phyloP scores from a whole-genome alignment of 2,329 filamentous ascomycete species.

The Phialophora verrucosa region DNA sequence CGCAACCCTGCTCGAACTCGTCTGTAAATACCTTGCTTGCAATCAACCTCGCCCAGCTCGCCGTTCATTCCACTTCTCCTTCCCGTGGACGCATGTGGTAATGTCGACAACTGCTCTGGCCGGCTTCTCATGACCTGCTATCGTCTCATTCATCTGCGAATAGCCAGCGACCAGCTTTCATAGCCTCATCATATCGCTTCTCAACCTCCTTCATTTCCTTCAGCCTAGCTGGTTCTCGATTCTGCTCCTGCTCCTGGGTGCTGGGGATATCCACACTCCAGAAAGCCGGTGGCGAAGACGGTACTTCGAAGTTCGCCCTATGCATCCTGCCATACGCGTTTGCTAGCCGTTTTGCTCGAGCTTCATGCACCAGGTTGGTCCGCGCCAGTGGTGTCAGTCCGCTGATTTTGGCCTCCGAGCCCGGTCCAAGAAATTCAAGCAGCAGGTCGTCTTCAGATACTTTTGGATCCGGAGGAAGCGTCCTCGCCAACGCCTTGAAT shows the following conservation, averaged over 20 bases:
- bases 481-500: conserved; percentile 69
- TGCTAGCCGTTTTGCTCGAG: conserved; percentile 73
- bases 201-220: conserved; percentile 69
- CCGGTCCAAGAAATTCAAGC: conserved; percentile 38
- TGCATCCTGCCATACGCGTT: conserved; percentile 75
- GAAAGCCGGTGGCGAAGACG: conserved; percentile 79
- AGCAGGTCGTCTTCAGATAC: conserved; percentile 48
- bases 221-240: conserved; percentile 69
- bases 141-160: conserved; percentile 38
- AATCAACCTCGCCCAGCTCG: not conserved
- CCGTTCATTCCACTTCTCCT: not conserved
- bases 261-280: conserved; percentile 89
- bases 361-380: conserved; percentile 72
- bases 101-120: not conserved
- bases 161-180: conserved; percentile 55
- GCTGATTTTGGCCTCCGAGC: conserved; percentile 57
- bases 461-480: conserved; percentile 39
- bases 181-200: conserved; percentile 80
- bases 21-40: not conserved
- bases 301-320: conserved; percentile 72
- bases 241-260: conserved; percentile 76
- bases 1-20: not conserved
- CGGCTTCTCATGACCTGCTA: not conserved
- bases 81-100: not conserved
- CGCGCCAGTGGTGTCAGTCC: conserved; percentile 55